These are phyloP conservation scores for Jackrogersella minutella DNA, from an alignment of 495 filamentous ascomycete species.

Conservation along the genomic window DNA sequence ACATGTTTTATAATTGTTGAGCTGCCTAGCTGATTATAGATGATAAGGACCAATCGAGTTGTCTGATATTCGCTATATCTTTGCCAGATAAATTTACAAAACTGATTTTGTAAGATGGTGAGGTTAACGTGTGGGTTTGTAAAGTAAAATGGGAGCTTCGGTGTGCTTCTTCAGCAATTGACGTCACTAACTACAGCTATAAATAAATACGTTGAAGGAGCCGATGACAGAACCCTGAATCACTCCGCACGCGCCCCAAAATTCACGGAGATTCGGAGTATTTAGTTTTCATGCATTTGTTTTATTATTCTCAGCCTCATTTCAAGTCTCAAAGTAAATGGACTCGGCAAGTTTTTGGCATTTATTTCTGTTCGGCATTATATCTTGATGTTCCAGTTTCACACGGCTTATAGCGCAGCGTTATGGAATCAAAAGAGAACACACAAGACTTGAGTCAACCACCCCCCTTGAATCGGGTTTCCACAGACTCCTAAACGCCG, in stretches of 20 bases:
- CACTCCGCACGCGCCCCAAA: constrained; percentile 19
- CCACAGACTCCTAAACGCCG: constrained; percentile 27
- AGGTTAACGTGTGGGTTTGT: too few species aligned
- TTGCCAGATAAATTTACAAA: too few species aligned
- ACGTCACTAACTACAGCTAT: constrained; percentile 25
- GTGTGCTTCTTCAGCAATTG: constrained; percentile 20
- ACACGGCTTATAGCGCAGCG: constrained; percentile 3
- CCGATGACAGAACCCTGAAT: constrained; percentile 10
- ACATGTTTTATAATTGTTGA: too few species aligned
- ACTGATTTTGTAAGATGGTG: too few species aligned
- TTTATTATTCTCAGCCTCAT: background rate
- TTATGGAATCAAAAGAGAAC: constrained; percentile 27
- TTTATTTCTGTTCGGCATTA: constrained; percentile 5
- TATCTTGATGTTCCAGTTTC: constrained; percentile 6
- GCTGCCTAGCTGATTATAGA: too few species aligned
- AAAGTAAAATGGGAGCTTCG: constrained; percentile 16
- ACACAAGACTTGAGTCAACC: constrained; percentile 8
- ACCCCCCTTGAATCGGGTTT: background rate
- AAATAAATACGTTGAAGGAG: background rate
- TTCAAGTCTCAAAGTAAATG: too few species aligned
- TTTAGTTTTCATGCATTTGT: background rate
- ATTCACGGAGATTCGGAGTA: constrained; percentile 7
- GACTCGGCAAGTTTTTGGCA: background rate
- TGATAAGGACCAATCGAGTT: background rate
- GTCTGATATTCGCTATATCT: too few species aligned